phyloP scores from a whole-genome alignment of 345 rosid species.

The Turnera subulata region DNA sequence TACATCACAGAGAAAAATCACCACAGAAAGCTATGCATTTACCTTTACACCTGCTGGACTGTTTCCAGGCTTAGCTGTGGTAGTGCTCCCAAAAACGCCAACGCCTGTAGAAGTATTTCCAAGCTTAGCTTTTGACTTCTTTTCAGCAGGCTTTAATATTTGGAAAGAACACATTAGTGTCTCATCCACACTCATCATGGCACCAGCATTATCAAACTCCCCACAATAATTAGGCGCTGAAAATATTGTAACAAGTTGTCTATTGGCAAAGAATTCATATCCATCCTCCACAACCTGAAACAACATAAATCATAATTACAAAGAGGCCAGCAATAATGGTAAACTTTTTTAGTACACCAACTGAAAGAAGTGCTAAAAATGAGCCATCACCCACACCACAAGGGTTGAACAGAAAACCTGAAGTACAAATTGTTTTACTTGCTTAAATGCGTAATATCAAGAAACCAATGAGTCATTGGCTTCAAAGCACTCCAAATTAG shows the following conservation, averaged over 20 bases:
- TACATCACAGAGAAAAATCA: neutral
- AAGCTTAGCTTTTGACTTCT: constrained; percentile 20
- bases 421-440: neutral
- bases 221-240: constrained; percentile 89
- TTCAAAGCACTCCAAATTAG: neutral
- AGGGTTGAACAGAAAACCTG: neutral
- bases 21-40: constrained; percentile 8
- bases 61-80: constrained; percentile 39
- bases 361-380: constrained; percentile 5
- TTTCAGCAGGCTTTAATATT: constrained; percentile 68
- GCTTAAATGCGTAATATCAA: neutral
- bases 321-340: neutral
- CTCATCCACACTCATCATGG: constrained; percentile 80
- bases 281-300: constrained; percentile 91
- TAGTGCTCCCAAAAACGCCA: constrained; percentile 40
- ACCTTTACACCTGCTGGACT: constrained; percentile 59
- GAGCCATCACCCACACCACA: neutral
- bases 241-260: constrained; percentile 74
- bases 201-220: constrained; percentile 87
- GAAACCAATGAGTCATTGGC: neutral
- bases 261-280: constrained; percentile 71
- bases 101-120: constrained; percentile 45
- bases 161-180: constrained; percentile 80
- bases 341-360: neutral
- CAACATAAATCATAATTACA: neutral